Percentiles rank a stretch among this genome's conserved stretches.
phyloP scores from a whole-genome alignment of 495 filamentous ascomycete species.

The Talaromyces nanjingensis region DNA sequence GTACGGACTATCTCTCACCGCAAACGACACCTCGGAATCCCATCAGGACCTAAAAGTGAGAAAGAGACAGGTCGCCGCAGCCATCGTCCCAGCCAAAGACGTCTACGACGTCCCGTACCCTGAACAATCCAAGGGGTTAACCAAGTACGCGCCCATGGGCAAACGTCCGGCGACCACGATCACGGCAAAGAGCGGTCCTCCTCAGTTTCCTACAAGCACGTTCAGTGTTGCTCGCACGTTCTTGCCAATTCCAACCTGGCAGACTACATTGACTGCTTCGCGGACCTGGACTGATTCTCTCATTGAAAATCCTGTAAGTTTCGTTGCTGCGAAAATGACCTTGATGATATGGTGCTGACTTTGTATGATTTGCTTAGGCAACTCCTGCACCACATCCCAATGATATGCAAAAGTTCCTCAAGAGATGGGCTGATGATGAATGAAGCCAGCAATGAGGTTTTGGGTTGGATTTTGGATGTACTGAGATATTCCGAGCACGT shows the following conservation, averaged over 20 bases:
- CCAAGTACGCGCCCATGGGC: constrained; percentile 68
- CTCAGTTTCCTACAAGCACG: constrained; percentile 56
- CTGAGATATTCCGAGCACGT: not conserved
- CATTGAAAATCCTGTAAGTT: constrained; percentile 60
- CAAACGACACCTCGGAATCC: constrained; percentile 27
- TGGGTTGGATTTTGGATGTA: not conserved
- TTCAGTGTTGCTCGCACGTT: constrained; percentile 52
- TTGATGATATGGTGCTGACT: not conserved
- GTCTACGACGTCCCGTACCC: constrained; percentile 51
- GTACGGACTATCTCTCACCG: constrained; percentile 33
- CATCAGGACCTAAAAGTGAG: constrained; percentile 22
- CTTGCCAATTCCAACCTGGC: constrained; percentile 45
- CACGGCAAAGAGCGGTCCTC: constrained; percentile 44
- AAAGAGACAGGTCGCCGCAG: constrained; percentile 25
- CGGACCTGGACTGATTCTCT: constrained; percentile 49
- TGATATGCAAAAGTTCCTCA: constrained; percentile 53
- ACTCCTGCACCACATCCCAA: constrained; percentile 40
- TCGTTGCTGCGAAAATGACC: not conserved
- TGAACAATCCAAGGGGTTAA: constrained; percentile 51
- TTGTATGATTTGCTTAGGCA: constrained; percentile 20
- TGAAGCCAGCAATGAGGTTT: not conserved
- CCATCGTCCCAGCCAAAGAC: not conserved
- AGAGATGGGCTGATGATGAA: constrained; percentile 48
- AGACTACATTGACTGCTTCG: constrained; percentile 55
- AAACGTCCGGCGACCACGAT: constrained; percentile 59